phyloP scores from a whole-genome alignment of 2,329 filamentous ascomycete genomes.

The Colletotrichum simmondsii region DNA sequence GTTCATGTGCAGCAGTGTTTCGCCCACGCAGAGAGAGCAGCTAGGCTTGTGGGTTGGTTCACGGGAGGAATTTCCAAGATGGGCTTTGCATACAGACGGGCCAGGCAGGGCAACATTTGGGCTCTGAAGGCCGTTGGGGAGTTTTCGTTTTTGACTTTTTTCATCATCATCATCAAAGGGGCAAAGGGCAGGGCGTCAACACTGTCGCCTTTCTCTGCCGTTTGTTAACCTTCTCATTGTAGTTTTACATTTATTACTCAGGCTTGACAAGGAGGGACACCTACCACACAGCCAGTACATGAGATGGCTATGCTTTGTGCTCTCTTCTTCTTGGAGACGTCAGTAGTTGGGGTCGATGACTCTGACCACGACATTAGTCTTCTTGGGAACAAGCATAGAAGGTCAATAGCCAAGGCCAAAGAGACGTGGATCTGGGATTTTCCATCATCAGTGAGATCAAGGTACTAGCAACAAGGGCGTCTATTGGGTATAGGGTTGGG shows the following conservation, averaged over 20 bases:
- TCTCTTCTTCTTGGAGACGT: not conserved
- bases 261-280: not conserved
- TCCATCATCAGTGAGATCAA: not conserved
- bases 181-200: not conserved
- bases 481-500: slow-evolving; percentile 6
- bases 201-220: slow-evolving; percentile 8
- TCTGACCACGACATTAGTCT: not conserved
- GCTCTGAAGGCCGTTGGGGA: slow-evolving; percentile 15
- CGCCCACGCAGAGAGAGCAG: not conserved
- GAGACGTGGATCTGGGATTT: slow-evolving; percentile 3
- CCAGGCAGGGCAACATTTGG: not conserved
- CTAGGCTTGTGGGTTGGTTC: not conserved
- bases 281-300: not conserved
- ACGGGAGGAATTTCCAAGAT: slow-evolving; percentile 1
- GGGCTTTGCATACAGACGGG: slow-evolving; percentile 8
- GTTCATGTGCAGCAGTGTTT: slow-evolving; percentile 8
- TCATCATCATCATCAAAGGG: slow-evolving; percentile 7
- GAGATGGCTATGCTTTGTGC: not conserved
- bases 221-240: slow-evolving; percentile 26
- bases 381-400: slow-evolving; percentile 4
- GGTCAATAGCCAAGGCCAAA: not conserved
- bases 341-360: too few species aligned
- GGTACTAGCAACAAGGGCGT: slow-evolving; percentile 32
- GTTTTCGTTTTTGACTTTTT: slow-evolving; percentile 10
- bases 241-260: slow-evolving; percentile 17